Evolutionary conservation across 768 basidiomycete species (phyloP).

Genomic region (Phaeotremella skinneri): DNA sequence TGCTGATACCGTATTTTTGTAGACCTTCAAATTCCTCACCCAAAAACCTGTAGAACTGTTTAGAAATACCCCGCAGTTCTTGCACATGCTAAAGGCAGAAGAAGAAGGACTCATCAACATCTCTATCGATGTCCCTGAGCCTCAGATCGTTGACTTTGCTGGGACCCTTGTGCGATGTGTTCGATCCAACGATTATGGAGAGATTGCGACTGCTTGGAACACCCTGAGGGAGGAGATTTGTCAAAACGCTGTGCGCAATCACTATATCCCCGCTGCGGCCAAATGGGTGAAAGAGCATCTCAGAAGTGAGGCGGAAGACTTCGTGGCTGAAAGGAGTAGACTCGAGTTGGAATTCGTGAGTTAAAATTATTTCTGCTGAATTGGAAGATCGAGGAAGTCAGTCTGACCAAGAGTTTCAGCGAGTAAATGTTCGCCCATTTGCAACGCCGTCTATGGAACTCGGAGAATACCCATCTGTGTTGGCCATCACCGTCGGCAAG

Average conservation of each 20-base stretch:
- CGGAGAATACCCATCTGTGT: slow-evolving; percentile 73
- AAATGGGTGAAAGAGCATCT: slow-evolving; percentile 88
- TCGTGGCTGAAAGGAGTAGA: slow-evolving; percentile 66
- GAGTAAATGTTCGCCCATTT: slow-evolving; percentile 79
- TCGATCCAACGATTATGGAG: slow-evolving; percentile 77
- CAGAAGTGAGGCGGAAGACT: slow-evolving; percentile 85
- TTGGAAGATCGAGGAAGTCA: not conserved
- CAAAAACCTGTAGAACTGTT: slow-evolving; percentile 73
- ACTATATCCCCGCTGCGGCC: slow-evolving; percentile 77
- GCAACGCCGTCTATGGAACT: slow-evolving; percentile 61
- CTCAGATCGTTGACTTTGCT: slow-evolving; percentile 65
- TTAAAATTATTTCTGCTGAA: slow-evolving; percentile 4
- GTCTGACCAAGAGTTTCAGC: no score
- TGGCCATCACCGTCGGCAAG: slow-evolving; percentile 91
- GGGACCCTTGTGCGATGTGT: slow-evolving; percentile 76
- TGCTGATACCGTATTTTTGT: not conserved
- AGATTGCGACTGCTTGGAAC: slow-evolving; percentile 88
- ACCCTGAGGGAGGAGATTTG: slow-evolving; percentile 74
- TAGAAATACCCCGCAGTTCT: slow-evolving; percentile 71
- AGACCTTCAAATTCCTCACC: slow-evolving; percentile 94
- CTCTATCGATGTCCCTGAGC: slow-evolving; percentile 62
- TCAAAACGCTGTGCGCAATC: slow-evolving; percentile 71
- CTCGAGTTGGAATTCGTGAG: slow-evolving; percentile 68
- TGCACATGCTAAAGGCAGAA: slow-evolving; percentile 88
- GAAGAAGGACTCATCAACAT: slow-evolving; percentile 80